Evolutionary conservation across 2,329 filamentous ascomycete species (phyloP), one percentile per base, ranked within the genome.

Genomic region (Xylaria sp.): DNA sequence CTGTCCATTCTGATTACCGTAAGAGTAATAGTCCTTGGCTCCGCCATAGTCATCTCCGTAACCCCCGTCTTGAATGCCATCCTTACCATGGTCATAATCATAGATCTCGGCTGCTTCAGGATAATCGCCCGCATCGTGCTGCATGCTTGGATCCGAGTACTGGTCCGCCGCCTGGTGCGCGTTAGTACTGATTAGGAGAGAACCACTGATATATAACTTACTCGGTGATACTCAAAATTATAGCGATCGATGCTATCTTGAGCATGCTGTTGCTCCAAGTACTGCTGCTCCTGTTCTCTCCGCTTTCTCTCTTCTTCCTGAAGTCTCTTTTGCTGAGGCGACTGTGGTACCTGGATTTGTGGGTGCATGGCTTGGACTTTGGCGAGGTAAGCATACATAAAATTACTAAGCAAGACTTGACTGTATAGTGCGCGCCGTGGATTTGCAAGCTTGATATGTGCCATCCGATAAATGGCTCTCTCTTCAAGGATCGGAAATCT

Each of bases 341-440:
- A 94, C 42, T 92, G 88, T n/a, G 93, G 93, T 51, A 97, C 91
- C 76, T 97, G 93, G 82, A 98, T 93, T 77, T 97, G 93, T 51
- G 96, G 96, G 80, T 99, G 96, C 93, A 98, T 98, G 76, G 97
- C 94, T 82, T 99, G 96, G 54, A 99, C 96, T 80, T 98, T 99
- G 70, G 96, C 96, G 72, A 99, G 87, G 79, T 99, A 99, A 66
- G 94, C 96, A 83, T 99, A 99, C 96, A 99, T 99, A 81, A 99
- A 99, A 80, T 99, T 99, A 82, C 94, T 98, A 73, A 99, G 87
- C 68, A 99, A 85, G 25, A 99, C 96, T 80, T 99, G 96, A 69
- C 95, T 98, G 78, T 97, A 92, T 60, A 99, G 83, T 48, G 95
- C 92, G 65, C 96, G 91, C 53, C 95, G 91, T 44, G 96, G 96